Evolutionary conservation across 2,329 filamentous ascomycete genomes (phyloP).

Genomic region (Rachicladosporium sp.): DNA sequence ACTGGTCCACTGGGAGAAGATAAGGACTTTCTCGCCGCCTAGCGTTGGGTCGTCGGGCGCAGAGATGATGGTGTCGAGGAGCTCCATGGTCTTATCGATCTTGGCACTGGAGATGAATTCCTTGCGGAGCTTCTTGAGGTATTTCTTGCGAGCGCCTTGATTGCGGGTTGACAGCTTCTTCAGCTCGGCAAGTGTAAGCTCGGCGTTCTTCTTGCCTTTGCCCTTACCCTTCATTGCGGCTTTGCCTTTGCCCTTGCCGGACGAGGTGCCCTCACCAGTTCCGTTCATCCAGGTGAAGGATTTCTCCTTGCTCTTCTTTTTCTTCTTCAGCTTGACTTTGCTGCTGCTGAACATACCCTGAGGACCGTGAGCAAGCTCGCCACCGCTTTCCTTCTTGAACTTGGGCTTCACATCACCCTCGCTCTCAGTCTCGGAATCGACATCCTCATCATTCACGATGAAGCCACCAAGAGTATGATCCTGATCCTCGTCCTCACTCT

Average conservation of each 20-base stretch:
- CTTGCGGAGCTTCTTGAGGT: slow-evolving; percentile 55
- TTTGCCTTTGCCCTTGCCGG: slow-evolving; percentile 29
- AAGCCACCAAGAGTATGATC: slow-evolving; percentile 40
- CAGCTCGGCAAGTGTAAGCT: slow-evolving; percentile 48
- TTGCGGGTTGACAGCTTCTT: slow-evolving; percentile 56
- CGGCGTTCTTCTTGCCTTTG: slow-evolving; percentile 20
- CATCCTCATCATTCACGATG: slow-evolving; percentile 33
- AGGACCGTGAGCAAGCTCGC: slow-evolving; percentile 10
- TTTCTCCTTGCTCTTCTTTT: slow-evolving; percentile 19
- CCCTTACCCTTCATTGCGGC: slow-evolving; percentile 20
- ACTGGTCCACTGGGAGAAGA: slow-evolving; percentile 74
- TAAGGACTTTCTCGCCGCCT: slow-evolving; percentile 58
- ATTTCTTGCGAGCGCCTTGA: slow-evolving; percentile 52
- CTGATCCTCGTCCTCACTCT: slow-evolving; percentile 39
- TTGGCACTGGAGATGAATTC: slow-evolving; percentile 65
- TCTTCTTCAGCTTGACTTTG: slow-evolving; percentile 19
- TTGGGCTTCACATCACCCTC: slow-evolving; percentile 12
- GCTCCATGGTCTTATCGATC: slow-evolving; percentile 54
- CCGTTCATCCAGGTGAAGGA: neutral
- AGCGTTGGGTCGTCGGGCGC: slow-evolving; percentile 14
- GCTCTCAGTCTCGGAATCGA: slow-evolving; percentile 13
- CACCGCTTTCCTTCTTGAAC: slow-evolving; percentile 9
- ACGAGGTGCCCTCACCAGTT: slow-evolving; percentile 11
- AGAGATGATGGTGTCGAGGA: slow-evolving; percentile 41
- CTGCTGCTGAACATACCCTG: slow-evolving; percentile 4